Evolutionary conservation across 2,329 filamentous ascomycete genomes (phyloP).

Genomic region (Fusarium illudens): DNA sequence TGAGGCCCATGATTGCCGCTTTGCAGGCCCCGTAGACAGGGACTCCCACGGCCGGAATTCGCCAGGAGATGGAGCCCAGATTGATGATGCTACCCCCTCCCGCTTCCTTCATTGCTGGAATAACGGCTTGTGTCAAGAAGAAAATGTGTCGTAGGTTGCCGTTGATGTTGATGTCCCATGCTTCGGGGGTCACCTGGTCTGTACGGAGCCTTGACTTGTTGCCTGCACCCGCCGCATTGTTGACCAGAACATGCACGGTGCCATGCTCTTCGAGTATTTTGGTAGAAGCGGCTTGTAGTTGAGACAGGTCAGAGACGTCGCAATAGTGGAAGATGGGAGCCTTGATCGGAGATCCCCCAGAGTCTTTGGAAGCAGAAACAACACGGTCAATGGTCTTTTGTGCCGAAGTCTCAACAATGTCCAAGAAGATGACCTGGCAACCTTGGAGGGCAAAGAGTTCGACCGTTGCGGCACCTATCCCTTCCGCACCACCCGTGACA

Average conservation of each 20-base stretch:
- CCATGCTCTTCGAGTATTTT: conserved; percentile 42
- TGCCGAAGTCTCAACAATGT: conserved; percentile 46
- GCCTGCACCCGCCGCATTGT: conserved; percentile 72
- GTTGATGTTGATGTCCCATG: conserved; percentile 54
- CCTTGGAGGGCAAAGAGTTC: conserved; percentile 56
- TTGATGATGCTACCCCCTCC: conserved; percentile 62
- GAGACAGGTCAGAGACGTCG: conserved; percentile 51
- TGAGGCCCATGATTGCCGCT: conserved; percentile 64
- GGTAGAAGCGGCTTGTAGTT: conserved; percentile 46
- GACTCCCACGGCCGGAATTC: conserved; percentile 52
- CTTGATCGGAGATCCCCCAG: conserved; percentile 9
- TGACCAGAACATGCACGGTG: conserved; percentile 78
- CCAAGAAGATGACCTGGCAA: conserved; percentile 55
- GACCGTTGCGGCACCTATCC: conserved; percentile 56
- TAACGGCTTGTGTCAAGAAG: conserved; percentile 75
- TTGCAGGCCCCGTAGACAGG: conserved; percentile 62
- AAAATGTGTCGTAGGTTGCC: conserved; percentile 60
- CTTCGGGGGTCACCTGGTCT: conserved; percentile 49
- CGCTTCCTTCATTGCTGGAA: conserved; percentile 63
- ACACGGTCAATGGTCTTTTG: conserved; percentile 41
- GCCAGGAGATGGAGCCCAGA: conserved; percentile 60
- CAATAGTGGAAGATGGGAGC: conserved; percentile 53
- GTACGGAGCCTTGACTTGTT: conserved; percentile 42
- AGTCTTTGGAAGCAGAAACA: conserved; percentile 1
- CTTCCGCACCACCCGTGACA: conserved; percentile 57